Evolutionary conservation across 495 filamentous ascomycete species (phyloP).

Genomic region (Astrocystis sublimbata): DNA sequence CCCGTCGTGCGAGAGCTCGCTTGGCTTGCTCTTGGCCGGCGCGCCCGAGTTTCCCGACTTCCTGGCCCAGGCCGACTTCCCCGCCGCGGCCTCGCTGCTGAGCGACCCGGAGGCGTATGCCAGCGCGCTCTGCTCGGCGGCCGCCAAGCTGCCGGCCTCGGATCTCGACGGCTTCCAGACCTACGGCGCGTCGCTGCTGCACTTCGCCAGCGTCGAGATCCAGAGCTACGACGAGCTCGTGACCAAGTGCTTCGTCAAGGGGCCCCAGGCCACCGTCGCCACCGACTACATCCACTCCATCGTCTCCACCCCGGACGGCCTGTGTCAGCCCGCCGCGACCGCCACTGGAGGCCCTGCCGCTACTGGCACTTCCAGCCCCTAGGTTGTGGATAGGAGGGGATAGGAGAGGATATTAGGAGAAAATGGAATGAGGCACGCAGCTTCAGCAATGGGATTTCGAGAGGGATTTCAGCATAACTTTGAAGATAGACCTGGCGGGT

Average conservation of each 20-base stretch:
- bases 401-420: too few species aligned
- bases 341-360: too few species aligned
- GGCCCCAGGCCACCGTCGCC: not conserved
- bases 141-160: not conserved
- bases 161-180: not conserved
- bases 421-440: too few species aligned
- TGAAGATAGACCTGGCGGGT: too few species aligned
- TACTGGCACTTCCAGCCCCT: too few species aligned
- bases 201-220: not conserved
- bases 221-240: not conserved
- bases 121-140: not conserved
- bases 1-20: not conserved
- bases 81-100: not conserved
- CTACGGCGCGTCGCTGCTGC: not conserved
- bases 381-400: too few species aligned
- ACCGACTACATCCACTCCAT: conserved; percentile 9
- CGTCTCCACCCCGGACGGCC: not conserved
- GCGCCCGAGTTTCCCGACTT: not conserved
- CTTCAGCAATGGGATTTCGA: too few species aligned
- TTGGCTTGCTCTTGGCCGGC: not conserved
- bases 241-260: not conserved
- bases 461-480: too few species aligned
- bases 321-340: too few species aligned
- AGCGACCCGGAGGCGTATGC: not conserved
- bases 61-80: not conserved